Conservation (phyloP, 441 rosid species). For the Rhodomyrtus psidioides region DNA sequence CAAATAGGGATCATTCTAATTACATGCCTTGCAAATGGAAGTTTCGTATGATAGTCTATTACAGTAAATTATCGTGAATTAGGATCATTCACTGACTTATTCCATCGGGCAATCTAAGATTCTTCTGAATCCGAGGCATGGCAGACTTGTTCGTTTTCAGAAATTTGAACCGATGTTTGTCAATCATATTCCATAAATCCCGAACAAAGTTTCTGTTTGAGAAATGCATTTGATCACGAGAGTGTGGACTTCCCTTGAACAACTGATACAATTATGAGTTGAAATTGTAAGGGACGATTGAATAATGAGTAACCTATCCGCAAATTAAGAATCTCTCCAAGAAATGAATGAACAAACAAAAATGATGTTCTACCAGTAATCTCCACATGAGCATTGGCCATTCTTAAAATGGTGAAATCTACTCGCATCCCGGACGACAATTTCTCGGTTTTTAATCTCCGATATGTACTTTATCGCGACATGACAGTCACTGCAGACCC, state of each 20-base stretch:
- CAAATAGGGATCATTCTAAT: background rate
- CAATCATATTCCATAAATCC: background rate
- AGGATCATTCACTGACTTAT: background rate
- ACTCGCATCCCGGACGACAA: conserved; percentile 65
- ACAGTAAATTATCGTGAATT: background rate
- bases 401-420: conserved; percentile 76
- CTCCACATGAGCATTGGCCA: conserved; percentile 70
- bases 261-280: background rate
- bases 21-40: background rate
- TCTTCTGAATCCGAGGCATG: background rate
- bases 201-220: background rate
- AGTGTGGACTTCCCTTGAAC: background rate
- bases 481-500: conserved; percentile 72
- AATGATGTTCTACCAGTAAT: conserved; percentile 46
- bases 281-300: background rate
- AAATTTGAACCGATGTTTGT: background rate
- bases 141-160: background rate
- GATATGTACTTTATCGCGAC: conserved; percentile 60
- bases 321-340: background rate
- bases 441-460: conserved; percentile 45
- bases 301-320: background rate
- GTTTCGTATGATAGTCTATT: background rate
- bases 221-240: background rate
- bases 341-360: background rate
- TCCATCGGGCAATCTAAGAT: background rate